phyloP scores from a whole-genome alignment of 2,329 filamentous ascomycete species.

The Hymenoscyphus albidus region DNA sequence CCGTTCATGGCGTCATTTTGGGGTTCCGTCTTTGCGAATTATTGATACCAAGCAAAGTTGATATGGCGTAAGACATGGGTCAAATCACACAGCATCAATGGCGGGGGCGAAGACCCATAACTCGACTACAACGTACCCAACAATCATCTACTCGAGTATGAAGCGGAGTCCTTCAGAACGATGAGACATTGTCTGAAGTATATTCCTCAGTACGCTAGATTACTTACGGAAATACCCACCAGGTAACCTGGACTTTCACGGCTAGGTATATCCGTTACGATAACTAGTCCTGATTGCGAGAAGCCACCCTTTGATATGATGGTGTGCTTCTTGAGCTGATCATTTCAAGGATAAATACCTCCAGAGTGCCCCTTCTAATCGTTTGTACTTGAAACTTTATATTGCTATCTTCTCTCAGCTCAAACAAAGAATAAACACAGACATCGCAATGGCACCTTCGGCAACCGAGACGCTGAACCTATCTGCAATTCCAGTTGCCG shows the following conservation, averaged over 20 bases:
- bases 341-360: neutral
- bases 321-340: neutral
- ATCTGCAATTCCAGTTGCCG: constrained; percentile 8
- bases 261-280: neutral
- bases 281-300: neutral
- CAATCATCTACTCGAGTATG: neutral
- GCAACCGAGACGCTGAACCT: constrained; percentile 19
- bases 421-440: neutral
- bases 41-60: neutral
- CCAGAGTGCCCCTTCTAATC: neutral
- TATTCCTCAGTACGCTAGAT: neutral
- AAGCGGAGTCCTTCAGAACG: neutral
- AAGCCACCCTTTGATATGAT: neutral
- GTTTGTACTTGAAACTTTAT: neutral
- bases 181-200: neutral
- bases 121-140: neutral
- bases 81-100: neutral
- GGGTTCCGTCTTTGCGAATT: neutral
- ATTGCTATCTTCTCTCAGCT: neutral
- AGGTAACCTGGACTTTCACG: neutral
- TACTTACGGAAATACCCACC: neutral
- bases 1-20: neutral
- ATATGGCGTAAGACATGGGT: neutral
- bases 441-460: constrained; percentile 21
- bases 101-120: neutral